Evolutionary conservation across 495 filamentous ascomycete species (phyloP).

Genomic region (Neurospora sublineolata): DNA sequence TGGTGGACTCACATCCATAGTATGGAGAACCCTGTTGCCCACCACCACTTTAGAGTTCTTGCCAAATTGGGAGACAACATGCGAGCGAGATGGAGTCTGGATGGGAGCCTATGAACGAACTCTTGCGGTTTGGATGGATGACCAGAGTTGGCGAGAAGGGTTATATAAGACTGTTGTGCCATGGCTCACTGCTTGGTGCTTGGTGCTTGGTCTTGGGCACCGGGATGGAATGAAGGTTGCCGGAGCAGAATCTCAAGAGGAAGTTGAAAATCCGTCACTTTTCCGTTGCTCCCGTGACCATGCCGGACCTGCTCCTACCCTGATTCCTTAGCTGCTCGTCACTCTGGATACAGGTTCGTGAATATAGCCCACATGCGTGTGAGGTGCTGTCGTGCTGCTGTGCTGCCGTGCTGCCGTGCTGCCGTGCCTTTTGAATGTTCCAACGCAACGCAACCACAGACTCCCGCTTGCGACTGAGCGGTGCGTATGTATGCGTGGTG

Average conservation of each 20-base stretch:
- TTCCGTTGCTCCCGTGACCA: neutral
- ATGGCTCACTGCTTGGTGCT: neutral
- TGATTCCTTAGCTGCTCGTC: neutral
- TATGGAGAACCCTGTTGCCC: neutral
- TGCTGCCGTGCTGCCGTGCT: neutral
- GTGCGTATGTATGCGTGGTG: neutral
- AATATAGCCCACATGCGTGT: neutral
- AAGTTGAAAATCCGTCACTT: neutral
- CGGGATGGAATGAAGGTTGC: neutral
- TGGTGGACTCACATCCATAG: neutral
- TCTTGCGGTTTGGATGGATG: neutral
- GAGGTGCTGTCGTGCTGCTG: neutral
- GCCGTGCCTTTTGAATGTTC: neutral
- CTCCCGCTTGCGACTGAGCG: neutral
- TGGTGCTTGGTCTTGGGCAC: neutral
- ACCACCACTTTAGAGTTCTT: neutral
- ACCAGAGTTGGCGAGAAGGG: neutral
- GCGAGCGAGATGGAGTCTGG: neutral
- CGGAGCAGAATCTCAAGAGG: neutral
- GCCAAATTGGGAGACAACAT: neutral
- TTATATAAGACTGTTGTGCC: neutral
- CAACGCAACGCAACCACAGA: neutral
- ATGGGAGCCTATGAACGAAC: neutral
- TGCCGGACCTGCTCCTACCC: neutral
- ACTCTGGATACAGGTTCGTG: neutral